A percentile compares a stretch with the other conserved stretches of the same genome.
Evolutionary conservation across 2,329 filamentous ascomycete genomes (phyloP).

Genomic region (Torrubiella hemipterigena): DNA sequence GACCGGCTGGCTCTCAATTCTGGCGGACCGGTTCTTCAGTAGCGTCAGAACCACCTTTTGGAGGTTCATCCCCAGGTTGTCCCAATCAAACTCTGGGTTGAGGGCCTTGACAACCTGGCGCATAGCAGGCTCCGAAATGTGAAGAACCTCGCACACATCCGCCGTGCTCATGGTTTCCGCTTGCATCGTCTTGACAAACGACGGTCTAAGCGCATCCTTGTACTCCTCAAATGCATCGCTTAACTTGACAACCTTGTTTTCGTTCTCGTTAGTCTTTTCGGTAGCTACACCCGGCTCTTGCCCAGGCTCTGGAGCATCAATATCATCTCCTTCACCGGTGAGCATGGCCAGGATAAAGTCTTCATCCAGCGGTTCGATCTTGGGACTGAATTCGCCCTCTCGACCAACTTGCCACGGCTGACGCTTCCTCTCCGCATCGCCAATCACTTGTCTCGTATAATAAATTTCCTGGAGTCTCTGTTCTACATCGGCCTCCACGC

Average conservation of each 20-base stretch:
- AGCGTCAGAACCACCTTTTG: conserved; percentile 6
- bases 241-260: not conserved
- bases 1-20: conserved; percentile 6
- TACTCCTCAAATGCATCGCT: conserved; percentile 3
- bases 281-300: not conserved
- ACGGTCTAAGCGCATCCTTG: conserved; percentile 3
- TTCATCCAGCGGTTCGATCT: conserved; percentile 8
- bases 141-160: conserved; percentile 7
- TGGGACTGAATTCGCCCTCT: conserved; percentile 4
- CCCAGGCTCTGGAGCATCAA: too few species aligned
- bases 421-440: conserved; percentile 6
- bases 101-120: conserved; percentile 8
- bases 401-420: conserved; percentile 6
- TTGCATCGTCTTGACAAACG: conserved; percentile 6
- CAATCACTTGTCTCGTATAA: conserved; percentile 1
- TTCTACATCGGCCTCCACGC: not conserved
- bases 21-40: conserved; percentile 6
- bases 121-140: conserved; percentile 8
- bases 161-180: conserved; percentile 5
- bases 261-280: not conserved
- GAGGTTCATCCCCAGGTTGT: conserved; percentile 7
- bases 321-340: conserved; percentile 64
- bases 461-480: not conserved
- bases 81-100: conserved; percentile 9
- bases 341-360: conserved; percentile 72